These are phyloP conservation scores for Phytophthora tubulina DNA, from an alignment of 352 stramenopile species.

Conservation along the genomic window DNA sequence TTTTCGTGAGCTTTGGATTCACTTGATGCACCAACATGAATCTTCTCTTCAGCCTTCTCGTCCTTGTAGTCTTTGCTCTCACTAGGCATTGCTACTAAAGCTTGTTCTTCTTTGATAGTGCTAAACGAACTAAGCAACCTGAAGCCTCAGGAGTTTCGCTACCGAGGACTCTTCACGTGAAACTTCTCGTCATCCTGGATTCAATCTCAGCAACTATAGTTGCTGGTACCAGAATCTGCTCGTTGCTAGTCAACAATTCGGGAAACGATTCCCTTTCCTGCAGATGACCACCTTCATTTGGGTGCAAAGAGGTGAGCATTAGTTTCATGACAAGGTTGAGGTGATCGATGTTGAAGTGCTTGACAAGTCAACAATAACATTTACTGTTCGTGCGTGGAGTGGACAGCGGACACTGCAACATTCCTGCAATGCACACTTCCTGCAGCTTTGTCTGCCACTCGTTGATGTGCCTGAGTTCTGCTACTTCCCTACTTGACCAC, in stretches of 20 bases:
- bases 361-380: slow-evolving; percentile 31
- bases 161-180: slow-evolving; percentile 25
- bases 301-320: not conserved
- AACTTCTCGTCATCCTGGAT: slow-evolving; percentile 7
- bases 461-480: slow-evolving; percentile 18
- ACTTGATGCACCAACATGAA: slow-evolving; percentile 4
- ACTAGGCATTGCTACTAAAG: slow-evolving; percentile 35
- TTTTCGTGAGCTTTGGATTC: slow-evolving; percentile 41
- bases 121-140: slow-evolving; percentile 1
- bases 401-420: slow-evolving; percentile 7
- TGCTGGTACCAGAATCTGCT: slow-evolving; percentile 10
- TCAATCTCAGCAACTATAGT: not conserved
- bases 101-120: slow-evolving; percentile 10
- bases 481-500: too few species aligned
- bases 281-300: too few species aligned
- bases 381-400: slow-evolving; percentile 11
- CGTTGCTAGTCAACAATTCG: slow-evolving; percentile 15
- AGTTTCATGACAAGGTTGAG: slow-evolving; percentile 2
- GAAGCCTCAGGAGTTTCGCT: slow-evolving; percentile 16
- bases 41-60: slow-evolving; percentile 38
- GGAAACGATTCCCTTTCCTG: not conserved
- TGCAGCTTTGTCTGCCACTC: too few species aligned
- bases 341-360: slow-evolving; percentile 12
- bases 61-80: slow-evolving; percentile 49
- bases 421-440: slow-evolving; percentile 11